Conservation (phyloP, 306 rosid species). For the Senna siamea region DNA sequence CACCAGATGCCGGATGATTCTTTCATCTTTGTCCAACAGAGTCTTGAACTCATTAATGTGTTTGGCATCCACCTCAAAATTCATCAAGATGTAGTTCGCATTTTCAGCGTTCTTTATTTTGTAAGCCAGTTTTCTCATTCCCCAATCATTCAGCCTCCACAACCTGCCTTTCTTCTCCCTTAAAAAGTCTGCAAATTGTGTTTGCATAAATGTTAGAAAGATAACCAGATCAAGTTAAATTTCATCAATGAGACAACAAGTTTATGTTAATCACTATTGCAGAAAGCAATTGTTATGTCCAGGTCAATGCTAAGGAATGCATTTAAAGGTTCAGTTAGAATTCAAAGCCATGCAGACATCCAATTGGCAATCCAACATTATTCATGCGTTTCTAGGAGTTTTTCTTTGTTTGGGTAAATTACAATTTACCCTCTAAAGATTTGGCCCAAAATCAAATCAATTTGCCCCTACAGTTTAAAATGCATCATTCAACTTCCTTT, state of each 20-base stretch:
- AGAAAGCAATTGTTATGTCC: not conserved
- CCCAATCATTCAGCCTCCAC: constrained; percentile 93
- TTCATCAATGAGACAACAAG: not conserved
- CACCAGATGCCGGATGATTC: constrained; percentile 87
- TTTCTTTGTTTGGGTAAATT: not conserved
- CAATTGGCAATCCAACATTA: not conserved
- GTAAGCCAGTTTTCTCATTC: constrained; percentile 87
- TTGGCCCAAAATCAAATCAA: not conserved
- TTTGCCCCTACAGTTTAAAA: not conserved
- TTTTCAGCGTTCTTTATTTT: constrained; percentile 75
- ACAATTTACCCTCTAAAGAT: not conserved
- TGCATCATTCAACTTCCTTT: not conserved
- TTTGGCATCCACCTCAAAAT: constrained; percentile 84
- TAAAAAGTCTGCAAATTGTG: constrained; percentile 64
- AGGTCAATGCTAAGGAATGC: not conserved
- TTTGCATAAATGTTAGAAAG: constrained; percentile 29
- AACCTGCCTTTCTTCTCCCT: constrained; percentile 88
- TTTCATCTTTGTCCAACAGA: constrained; percentile 83
- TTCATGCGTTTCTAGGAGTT: not conserved
- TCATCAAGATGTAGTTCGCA: constrained; percentile 84
- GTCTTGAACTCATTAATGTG: constrained; percentile 86
- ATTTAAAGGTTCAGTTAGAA: not conserved
- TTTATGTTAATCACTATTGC: not conserved
- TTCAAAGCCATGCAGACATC: constrained; percentile 1
- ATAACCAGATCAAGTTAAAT: constrained; percentile 20